phyloP scores from a whole-genome alignment of 768 basidiomycete species.

The Floccularia luteovirens region DNA sequence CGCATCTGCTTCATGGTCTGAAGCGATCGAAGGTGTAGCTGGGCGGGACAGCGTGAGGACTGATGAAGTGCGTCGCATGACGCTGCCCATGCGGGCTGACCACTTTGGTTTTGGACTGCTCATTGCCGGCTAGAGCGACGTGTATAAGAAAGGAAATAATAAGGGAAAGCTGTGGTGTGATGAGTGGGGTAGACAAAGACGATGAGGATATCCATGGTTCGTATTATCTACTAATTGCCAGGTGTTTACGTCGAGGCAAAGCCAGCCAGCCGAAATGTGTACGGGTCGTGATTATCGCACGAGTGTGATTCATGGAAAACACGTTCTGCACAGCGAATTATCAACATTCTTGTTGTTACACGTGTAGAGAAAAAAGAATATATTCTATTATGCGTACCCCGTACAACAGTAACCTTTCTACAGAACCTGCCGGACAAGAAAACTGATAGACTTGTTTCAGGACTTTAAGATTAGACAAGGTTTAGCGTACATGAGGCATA shows the following conservation, averaged over 20 bases:
- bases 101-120: conserved; percentile 39
- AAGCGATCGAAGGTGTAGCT: conserved; percentile 19
- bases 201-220: conserved; percentile 1
- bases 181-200: no score
- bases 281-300: conserved; percentile 5
- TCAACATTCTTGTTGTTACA: neutral
- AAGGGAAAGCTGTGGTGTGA: no score
- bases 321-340: neutral
- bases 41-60: conserved; percentile 35
- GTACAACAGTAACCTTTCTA: no score
- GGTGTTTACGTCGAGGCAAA: neutral
- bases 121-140: conserved; percentile 10
- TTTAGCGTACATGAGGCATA: no score
- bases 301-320: neutral
- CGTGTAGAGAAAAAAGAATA: no score
- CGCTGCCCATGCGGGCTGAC: conserved; percentile 47
- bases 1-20: conserved; percentile 14
- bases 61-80: conserved; percentile 55
- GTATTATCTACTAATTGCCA: neutral
- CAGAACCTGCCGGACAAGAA: no score
- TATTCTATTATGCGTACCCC: no score
- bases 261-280: conserved; percentile 6
- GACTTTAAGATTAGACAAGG: no score
- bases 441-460: no score
- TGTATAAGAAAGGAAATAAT: conserved; percentile 9